Evolutionary conservation across 228 moss, liverwort and hornwort species (phyloP), one percentile per base, ranked within the genome.

Genomic region (Sphagnum magellanicum): DNA sequence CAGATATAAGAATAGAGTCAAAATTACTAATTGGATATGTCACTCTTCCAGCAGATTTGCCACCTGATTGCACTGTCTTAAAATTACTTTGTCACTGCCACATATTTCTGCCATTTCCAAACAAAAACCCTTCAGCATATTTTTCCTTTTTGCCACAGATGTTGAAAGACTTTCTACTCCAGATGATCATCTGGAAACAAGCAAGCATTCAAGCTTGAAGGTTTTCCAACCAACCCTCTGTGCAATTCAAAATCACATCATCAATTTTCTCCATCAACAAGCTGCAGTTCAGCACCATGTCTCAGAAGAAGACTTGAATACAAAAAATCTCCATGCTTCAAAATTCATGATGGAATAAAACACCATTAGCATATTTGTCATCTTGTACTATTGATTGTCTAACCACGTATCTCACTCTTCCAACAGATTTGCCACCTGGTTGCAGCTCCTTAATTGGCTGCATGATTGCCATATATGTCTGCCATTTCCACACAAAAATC

Each of bases 221-320:
- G 50, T 66, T 63, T 66, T 76, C 82, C 58, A 88, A 84, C 87
- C 94, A 87, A 58, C 65, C 71, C 51, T 89, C 94, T 53, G 86
- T 53, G 86, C 69, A 32, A 51, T 89, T 90, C 69, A 67, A 9
- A 49, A 98, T 72, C 67, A 83, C 76, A 73, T 81, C 84, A 55
- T 81, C 84, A 55, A 68, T 74, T 59, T 82, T 90, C 68, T 78
- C 84, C 75, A 88, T 74, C 74, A 98, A 48, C 67, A 98, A 79
- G 73, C 92, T 92, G 85, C 61, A 72, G 10, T 32, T 32, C 32
- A 32, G 32, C 32, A 32, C 32, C 32, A 32, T 32, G 32, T 32
- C 32, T 32, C 32, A 32, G 32, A 32, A 32, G 32, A 32, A 32
- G 32, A 32, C 3, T 32, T 32, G 1, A 32, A 32, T 32, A 32